Conservation (phyloP, 768 basidiomycete species). For the Lanmaoa pseudosensibilis region DNA sequence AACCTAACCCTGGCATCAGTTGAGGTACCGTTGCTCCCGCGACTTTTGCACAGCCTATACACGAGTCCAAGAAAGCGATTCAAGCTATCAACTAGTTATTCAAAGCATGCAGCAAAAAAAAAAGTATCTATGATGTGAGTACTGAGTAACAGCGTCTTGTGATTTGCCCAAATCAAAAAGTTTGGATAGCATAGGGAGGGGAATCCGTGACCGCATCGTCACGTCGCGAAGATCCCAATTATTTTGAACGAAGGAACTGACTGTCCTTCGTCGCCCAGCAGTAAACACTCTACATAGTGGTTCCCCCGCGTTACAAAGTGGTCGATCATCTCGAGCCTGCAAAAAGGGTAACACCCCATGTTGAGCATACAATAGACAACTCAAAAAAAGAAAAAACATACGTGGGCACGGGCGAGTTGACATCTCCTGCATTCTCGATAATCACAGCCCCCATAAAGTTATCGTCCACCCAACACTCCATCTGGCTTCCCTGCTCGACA, state of each 20-base stretch:
- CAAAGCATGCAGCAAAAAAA: background rate
- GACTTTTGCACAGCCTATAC: too few relatives aligned
- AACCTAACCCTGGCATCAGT: constrained; percentile 1
- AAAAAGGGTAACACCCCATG: background rate
- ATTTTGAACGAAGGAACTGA: constrained; percentile 84
- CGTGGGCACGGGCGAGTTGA: constrained; percentile 62
- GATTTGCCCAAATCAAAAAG: background rate
- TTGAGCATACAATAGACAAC: background rate
- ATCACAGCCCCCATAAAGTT: constrained; percentile 77
- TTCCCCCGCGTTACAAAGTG: constrained; percentile 80
- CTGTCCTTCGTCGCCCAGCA: constrained; percentile 85
- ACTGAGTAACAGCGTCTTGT: background rate
- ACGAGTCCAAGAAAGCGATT: too few relatives aligned
- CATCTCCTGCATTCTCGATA: constrained; percentile 74
- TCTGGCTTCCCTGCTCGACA: constrained; percentile 62
- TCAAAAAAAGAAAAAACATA: constrained; percentile 45
- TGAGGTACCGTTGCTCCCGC: too few relatives aligned
- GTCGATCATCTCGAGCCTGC: constrained; percentile 84
- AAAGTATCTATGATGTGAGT: constrained; percentile 2
- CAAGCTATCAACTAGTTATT: background rate
- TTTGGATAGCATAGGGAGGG: background rate
- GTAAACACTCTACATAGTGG: constrained; percentile 89
- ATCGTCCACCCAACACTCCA: constrained; percentile 98
- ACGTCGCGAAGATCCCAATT: constrained; percentile 86
- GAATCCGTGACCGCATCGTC: constrained; percentile 10